Evolutionary conservation across 1,284 basidiomycete genomes (phyloP), one percentile per base, ranked within the genome.

Genomic region (Rhodotorula sp.): DNA sequence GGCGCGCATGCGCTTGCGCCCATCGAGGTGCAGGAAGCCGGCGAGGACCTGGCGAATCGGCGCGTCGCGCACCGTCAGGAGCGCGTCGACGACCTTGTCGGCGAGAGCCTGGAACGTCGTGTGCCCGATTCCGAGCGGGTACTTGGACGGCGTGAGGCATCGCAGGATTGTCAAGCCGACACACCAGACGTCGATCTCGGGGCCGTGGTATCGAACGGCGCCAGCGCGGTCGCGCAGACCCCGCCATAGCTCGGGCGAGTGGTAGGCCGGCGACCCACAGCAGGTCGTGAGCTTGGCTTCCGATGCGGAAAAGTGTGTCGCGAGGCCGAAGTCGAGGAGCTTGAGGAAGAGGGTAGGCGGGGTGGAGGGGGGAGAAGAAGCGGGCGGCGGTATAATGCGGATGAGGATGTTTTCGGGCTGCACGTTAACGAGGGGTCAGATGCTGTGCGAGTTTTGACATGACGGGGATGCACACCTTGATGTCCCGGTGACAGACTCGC

Each of bases 141-240:
- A 87, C 34, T 83, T 82, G 52, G 80, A 77, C 27, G 84, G 83
- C 0, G 83, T 80, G n/a, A 86, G 79, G 44, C 85, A 81, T 21
- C 85, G 81, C 12, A 87, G 81, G 71, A 86, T 77, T 8, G 85
- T 85, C 41, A 87, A 79, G 14, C 85, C 86, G 70, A 84, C 82
- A 54, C 85, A 86, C 86, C 86, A 87, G 64, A 85, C 84, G 76
- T 87, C 86, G 60, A 87, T 81, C 68, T 87, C 85, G 48, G 86
- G 85, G 0, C 85, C 85, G 80, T 83, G 84, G 76, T 85, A 85
- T 8, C 81, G 81, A n/a, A 85, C 81, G 5, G 80, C 80, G 8
- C 85, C 85, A 4, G 83, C 82, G 12, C 84, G 82, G 54, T 82
- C 82, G 57, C 83, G 80, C 21, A 86, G 80, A 1, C 84, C 83